These are phyloP conservation scores for Castanea sativa DNA, from an alignment of 306 rosid genomes.

Conservation along the genomic window DNA sequence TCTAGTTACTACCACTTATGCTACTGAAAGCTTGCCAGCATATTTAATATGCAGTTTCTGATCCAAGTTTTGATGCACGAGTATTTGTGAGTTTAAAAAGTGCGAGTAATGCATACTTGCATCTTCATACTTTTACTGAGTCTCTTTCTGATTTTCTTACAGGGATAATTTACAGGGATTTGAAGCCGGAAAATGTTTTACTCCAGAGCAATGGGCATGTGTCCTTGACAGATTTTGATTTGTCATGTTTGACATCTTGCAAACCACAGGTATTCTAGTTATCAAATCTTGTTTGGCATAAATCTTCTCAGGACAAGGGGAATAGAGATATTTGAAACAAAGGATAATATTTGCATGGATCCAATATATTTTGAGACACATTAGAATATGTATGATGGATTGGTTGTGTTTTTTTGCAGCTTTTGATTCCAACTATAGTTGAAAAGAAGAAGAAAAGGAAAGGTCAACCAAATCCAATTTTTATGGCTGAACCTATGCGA, in stretches of 20 bases:
- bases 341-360: neutral
- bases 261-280: slow-evolving; percentile 70
- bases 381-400: neutral
- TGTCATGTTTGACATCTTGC: slow-evolving; percentile 89
- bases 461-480: slow-evolving; percentile 61
- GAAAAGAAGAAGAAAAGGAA: slow-evolving; percentile 63
- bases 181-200: slow-evolving; percentile 95
- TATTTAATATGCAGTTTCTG: neutral
- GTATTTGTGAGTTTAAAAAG: neutral
- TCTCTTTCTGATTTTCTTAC: slow-evolving; percentile 9
- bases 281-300: neutral
- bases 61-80: neutral
- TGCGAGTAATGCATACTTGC: neutral
- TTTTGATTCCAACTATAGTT: slow-evolving; percentile 51
- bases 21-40: neutral
- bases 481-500: slow-evolving; percentile 97
- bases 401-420: slow-evolving; percentile 45
- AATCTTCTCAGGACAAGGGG: neutral
- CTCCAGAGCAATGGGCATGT: slow-evolving; percentile 79
- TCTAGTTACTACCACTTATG: neutral
- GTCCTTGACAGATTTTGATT: slow-evolving; percentile 83
- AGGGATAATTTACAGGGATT: slow-evolving; percentile 95
- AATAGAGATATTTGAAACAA: neutral
- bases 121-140: neutral
- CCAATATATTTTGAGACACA: neutral